These are phyloP conservation scores for Rhipidocladum racemiflorum DNA, from an alignment of 176 grass and related monocot species.

Conservation along the genomic window DNA sequence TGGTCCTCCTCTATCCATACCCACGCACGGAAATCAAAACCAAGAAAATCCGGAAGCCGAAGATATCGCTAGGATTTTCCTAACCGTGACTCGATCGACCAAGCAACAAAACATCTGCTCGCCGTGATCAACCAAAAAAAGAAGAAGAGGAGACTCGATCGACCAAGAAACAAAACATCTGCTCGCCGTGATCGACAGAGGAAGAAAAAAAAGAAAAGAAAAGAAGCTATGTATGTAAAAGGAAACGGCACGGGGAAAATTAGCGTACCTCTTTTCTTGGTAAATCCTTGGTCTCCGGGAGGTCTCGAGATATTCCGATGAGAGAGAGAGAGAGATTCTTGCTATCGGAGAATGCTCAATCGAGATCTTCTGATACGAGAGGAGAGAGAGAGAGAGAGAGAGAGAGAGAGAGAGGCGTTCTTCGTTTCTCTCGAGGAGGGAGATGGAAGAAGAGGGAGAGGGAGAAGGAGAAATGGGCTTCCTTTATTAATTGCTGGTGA, in stretches of 20 bases:
- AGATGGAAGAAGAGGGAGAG: background rate
- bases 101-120: background rate
- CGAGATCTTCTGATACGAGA: background rate
- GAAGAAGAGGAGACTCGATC: too few species aligned
- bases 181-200: background rate
- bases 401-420: background rate
- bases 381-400: background rate
- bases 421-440: background rate
- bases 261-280: slow-evolving; percentile 2
- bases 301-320: background rate
- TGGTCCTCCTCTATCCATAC: background rate
- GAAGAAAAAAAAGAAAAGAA: background rate
- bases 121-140: background rate
- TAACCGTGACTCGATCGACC: background rate
- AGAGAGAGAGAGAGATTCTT: background rate
- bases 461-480: background rate
- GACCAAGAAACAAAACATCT: background rate
- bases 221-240: background rate
- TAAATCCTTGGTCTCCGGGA: background rate
- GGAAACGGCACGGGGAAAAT: background rate
- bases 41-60: background rate
- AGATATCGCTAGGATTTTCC: background rate
- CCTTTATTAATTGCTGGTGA: background rate
- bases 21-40: background rate
- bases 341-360: background rate